phyloP scores from a whole-genome alignment of 73 alveolate species.

The Tetrahymena thermophila region DNA sequence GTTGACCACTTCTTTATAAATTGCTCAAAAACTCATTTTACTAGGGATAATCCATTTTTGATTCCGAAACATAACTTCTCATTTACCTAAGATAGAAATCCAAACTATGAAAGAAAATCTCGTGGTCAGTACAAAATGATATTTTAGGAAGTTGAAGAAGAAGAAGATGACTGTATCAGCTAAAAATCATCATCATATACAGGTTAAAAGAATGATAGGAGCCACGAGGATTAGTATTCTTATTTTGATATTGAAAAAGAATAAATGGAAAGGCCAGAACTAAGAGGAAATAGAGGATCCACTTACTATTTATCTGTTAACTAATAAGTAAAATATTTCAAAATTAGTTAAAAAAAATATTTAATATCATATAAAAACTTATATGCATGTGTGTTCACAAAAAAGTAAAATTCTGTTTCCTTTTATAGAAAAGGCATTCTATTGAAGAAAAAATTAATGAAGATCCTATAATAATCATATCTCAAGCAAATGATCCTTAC shows the following conservation, averaged over 20 bases:
- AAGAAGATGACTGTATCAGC: not conserved
- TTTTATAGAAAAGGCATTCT: not conserved
- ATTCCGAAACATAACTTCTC: not conserved
- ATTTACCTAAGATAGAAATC: not conserved
- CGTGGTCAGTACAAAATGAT: not conserved
- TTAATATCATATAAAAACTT: no score
- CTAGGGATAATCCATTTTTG: not conserved
- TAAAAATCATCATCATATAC: not conserved
- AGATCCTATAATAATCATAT: not conserved
- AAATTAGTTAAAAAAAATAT: no score
- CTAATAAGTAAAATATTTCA: not conserved
- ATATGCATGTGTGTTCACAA: no score
- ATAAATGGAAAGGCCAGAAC: not conserved
- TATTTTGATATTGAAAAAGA: not conserved
- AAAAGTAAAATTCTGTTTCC: no score
- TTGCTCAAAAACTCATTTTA: not conserved
- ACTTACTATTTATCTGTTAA: not conserved
- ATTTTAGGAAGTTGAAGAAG: not conserved
- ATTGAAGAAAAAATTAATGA: not conserved
- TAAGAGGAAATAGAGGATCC: not conserved
- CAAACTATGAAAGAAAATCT: not conserved
- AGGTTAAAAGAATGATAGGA: not conserved
- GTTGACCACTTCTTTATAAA: not conserved
- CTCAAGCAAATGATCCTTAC: not conserved
- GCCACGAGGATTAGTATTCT: not conserved